Evolutionary conservation across 2,329 filamentous ascomycete genomes (phyloP), one percentile per base, ranked within the genome.

Genomic region (Stagonosporopsis cucurbitacearum): DNA sequence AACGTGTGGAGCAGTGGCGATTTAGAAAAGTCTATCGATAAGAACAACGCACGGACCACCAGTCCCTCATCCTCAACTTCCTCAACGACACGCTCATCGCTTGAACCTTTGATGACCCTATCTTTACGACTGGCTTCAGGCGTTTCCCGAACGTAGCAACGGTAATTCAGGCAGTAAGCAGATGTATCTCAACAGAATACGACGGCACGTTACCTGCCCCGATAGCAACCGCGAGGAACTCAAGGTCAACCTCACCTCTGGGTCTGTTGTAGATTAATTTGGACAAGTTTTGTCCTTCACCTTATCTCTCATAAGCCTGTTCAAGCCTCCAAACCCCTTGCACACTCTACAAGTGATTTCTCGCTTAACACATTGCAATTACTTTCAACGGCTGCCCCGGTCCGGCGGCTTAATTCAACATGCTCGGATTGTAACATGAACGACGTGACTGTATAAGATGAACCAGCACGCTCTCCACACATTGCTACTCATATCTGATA

Each of bases 311-410:
- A 28, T 23, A 55, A 50, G 36, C 23, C 22, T 17, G 9, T 8
- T 19, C 15, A 47, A 50, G 53, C 46, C 20, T 33, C 41, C 15
- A 23, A 42, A 11, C 15, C n/a, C 39, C 23, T 28, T 28, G 39
- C 19, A 4, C 13, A 23, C 7, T 19, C 33, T 9, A n/a, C 22
- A 6, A 12, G 36, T 36, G 15, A 17, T 9, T 7, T 11, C 36
- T 56, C 54, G 54, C 49, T 49, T 52, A 53, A 28, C 39, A 53
- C 39, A 57, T 20, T 53, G 54, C 49, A 57, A 57, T 57, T 45
- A 57, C 48, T 49, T 25, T 57, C 35, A 15, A 17, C 54, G 54
- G 54, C 30, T 47, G 26, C 12, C 15, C 44, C 54, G 54, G 54
- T 40, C 54, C 54, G 54, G 19, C 44, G 49, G 54, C 44, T 52